A percentile compares a stretch with the other conserved stretches of the same genome.
Conservation (phyloP, 768 basidiomycete species). For the Gyrodon lividus region DNA sequence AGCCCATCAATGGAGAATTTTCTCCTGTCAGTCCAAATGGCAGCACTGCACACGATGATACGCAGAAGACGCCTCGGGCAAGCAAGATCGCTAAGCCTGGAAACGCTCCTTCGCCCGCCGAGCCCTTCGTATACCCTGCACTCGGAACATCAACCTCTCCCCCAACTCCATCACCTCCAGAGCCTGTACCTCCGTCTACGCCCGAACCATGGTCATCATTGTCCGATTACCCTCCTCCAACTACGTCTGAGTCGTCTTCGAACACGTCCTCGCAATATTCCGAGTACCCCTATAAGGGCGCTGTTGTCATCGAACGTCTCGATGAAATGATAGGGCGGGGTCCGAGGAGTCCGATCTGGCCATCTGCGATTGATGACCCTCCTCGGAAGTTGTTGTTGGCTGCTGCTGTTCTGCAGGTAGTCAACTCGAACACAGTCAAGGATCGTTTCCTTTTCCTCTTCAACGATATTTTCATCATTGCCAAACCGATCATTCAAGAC, state of each 20-base stretch:
- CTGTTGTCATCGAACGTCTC: slow-evolving; percentile 62
- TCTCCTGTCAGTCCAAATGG: slow-evolving; percentile 29
- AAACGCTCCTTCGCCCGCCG: slow-evolving; percentile 20
- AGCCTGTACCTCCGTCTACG: slow-evolving; percentile 61
- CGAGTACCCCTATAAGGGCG: slow-evolving; percentile 44
- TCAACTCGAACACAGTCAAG: slow-evolving; percentile 91
- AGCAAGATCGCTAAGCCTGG: slow-evolving; percentile 34
- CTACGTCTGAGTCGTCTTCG: slow-evolving; percentile 75
- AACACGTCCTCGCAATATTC: slow-evolving; percentile 71
- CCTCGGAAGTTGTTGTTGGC: slow-evolving; percentile 84
- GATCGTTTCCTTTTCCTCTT: slow-evolving; percentile 98
- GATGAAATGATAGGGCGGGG: slow-evolving; percentile 69
- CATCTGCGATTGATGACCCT: slow-evolving; percentile 75
- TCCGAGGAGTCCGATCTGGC: slow-evolving; percentile 55
- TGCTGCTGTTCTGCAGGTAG: slow-evolving; percentile 89
- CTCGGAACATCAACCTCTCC: slow-evolving; percentile 36
- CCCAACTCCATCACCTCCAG: slow-evolving; percentile 47
- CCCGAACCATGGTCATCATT: slow-evolving; percentile 78
- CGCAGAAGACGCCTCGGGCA: slow-evolving; percentile 34
- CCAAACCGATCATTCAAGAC: slow-evolving; percentile 81
- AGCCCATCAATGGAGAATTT: slow-evolving; percentile 26
- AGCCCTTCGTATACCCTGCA: slow-evolving; percentile 16
- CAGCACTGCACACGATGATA: slow-evolving; percentile 28
- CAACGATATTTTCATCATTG: slow-evolving; percentile 89
- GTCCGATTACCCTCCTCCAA: slow-evolving; percentile 66